Evolutionary conservation across 352 stramenopile species (phyloP).

Genomic region (Pythium aphanidermatum): DNA sequence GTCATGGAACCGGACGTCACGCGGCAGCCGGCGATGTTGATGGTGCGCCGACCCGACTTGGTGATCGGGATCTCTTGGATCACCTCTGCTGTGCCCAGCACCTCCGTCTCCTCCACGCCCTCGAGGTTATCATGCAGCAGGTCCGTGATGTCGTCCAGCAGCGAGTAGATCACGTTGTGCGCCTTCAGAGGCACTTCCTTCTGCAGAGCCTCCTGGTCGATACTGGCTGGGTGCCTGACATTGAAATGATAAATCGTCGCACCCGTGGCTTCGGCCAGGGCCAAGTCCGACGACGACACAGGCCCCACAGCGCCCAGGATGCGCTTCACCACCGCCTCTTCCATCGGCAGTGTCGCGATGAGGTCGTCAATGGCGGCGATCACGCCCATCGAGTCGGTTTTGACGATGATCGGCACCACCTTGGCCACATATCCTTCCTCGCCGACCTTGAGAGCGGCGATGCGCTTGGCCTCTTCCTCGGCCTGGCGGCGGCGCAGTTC

Average conservation of each 20-base stretch:
- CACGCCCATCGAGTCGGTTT: constrained; percentile 97
- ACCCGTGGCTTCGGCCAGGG: constrained; percentile 73
- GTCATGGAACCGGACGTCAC: constrained; percentile 93
- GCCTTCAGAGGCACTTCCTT: constrained; percentile 66
- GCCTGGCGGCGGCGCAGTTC: constrained; percentile 60
- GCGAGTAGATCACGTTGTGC: constrained; percentile 84
- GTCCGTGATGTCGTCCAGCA: constrained; percentile 86
- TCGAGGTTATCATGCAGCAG: constrained; percentile 64
- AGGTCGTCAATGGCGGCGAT: constrained; percentile 91
- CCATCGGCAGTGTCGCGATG: constrained; percentile 57
- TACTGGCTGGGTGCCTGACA: constrained; percentile 61
- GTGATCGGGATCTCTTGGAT: constrained; percentile 85
- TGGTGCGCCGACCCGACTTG: constrained; percentile 74
- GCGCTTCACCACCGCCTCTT: constrained; percentile 75
- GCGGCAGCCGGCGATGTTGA: constrained; percentile 94
- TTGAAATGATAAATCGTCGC: constrained; percentile 89
- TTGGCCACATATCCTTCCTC: constrained; percentile 86
- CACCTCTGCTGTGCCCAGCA: constrained; percentile 72
- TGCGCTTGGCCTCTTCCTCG: constrained; percentile 58
- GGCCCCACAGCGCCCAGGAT: constrained; percentile 77
- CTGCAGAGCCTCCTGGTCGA: constrained; percentile 75
- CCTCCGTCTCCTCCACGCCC: constrained; percentile 51
- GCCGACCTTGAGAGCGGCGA: constrained; percentile 59
- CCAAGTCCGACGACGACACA: constrained; percentile 80
- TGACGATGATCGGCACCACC: constrained; percentile 96